Conservation (phyloP, 345 rosid genomes). For the Corchorus capsularis region DNA sequence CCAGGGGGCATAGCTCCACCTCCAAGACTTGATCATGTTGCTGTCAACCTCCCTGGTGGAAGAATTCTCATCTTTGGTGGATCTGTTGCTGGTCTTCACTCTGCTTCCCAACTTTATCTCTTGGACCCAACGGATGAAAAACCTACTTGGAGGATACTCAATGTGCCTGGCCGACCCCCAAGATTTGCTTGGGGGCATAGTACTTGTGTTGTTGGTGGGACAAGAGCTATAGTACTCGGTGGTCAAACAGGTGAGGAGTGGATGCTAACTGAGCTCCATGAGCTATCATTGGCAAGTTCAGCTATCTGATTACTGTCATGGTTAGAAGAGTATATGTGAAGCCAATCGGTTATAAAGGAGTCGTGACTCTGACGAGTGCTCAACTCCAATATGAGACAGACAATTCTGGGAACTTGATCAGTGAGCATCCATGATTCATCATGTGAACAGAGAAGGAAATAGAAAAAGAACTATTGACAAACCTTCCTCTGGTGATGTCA, state of each 20-base stretch:
- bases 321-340: conserved; percentile 4
- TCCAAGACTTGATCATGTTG: conserved; percentile 90
- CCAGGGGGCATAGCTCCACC: conserved; percentile 89
- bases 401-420: conserved; percentile 17
- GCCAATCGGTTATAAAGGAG: conserved; percentile 5
- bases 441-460: neutral
- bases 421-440: conserved; percentile 22
- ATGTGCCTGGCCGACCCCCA: conserved; percentile 81
- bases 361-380: conserved; percentile 5
- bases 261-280: conserved; percentile 91
- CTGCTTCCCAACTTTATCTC: conserved; percentile 85
- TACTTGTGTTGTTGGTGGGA: conserved; percentile 90
- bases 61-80: conserved; percentile 85
- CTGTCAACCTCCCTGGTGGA: conserved; percentile 80
- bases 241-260: conserved; percentile 95
- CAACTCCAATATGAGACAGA: conserved; percentile 17
- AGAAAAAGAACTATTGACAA: conserved; percentile 18
- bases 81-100: conserved; percentile 87
- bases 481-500: conserved; percentile 25
- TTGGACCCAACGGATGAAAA: conserved; percentile 89
- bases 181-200: conserved; percentile 96
- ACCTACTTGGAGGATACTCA: conserved; percentile 85
- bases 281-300: conserved; percentile 67
- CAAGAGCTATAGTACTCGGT: conserved; percentile 82
- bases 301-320: conserved; percentile 38